Base-by-base conservation (phyloP, 352 stramenopile species). In the Phytopythium chamaehyphon region DNA sequence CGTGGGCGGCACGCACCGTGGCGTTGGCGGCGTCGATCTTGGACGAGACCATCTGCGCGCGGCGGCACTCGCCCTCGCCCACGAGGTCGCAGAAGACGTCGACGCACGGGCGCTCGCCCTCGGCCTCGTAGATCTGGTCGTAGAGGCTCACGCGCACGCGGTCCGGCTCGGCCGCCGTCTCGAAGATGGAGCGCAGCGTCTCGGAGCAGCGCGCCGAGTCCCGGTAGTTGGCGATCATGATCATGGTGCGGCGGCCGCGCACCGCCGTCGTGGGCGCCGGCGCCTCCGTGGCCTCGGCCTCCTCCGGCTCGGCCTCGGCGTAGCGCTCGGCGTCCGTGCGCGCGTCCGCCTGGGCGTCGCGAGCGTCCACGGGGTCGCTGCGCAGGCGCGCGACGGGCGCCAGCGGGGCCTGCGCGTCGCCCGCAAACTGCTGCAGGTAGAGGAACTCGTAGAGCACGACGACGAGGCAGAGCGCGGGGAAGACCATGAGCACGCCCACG, bases 151-250 rank as follows among this genome's bases (percentile, higher is more conserved):
- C 71, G 31, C 64, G 66, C 21, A 88, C 40, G 22, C 83, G 65
- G 37, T 86, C 72, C 6, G 77, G 77, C 18, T 54, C 64, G 51
- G 66, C 72, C 6, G 82, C 66, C 48, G 88, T 90, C 60, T 84
- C 72, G 38, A 90, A 92, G 47, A 92, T 83, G 22, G 82, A 92
- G 26, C 70, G 66, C 37, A 92, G 54, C n/a, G 78, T 92, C 67
- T 92, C 82, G 15, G 78, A 73, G 62, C 78, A 88, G 59, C 82
- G 79, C 18, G 67, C 71, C 37, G 78, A 88, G 57, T 92, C 82
- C n/a, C 82, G 76, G 68, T 90, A 92, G 55, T 90, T 92, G 59
- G 82, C 78, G 24, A 90, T 72, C 18, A 92, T 62, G 35, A 92
- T 64, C 66, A 92, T 92, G 38, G 78, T 89, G 23, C 59, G 66